These are phyloP conservation scores for Chalciporus pseudorubinellus DNA, from an alignment of 768 basidiomycete species.

Conservation along the genomic window DNA sequence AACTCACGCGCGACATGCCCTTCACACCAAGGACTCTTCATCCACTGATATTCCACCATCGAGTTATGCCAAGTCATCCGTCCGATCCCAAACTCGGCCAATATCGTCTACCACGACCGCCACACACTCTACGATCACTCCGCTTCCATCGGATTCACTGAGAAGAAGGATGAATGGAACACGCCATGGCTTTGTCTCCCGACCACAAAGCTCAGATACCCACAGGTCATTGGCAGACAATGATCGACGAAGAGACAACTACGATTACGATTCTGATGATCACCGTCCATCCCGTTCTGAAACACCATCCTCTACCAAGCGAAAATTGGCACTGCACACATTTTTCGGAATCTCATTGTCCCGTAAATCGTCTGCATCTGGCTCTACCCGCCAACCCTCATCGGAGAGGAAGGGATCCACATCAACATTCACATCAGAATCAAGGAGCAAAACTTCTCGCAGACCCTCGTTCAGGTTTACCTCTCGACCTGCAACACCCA, in stretches of 20 bases:
- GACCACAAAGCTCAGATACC: conserved; percentile 13
- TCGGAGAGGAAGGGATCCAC: conserved; percentile 24
- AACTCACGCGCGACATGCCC: conserved; percentile 15
- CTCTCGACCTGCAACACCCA: conserved; percentile 32
- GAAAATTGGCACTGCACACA: conserved; percentile 21
- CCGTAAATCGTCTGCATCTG: conserved; percentile 25
- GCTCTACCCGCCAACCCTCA: conserved; percentile 18
- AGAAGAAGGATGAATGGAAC: conserved; percentile 16
- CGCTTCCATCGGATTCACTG: conserved; percentile 47
- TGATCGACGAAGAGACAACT: conserved; percentile 7
- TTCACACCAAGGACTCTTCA: conserved; percentile 3
- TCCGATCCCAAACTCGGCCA: conserved; percentile 55
- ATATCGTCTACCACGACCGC: conserved; percentile 63
- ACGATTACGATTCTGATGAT: conserved; percentile 20
- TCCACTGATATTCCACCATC: conserved; percentile 12
- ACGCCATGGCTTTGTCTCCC: conserved; percentile 19
- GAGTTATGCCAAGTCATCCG: conserved; percentile 38
- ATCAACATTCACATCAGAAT: conserved; percentile 23
- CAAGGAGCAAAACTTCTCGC: conserved; percentile 16
- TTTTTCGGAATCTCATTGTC: conserved; percentile 31
- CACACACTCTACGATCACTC: conserved; percentile 59
- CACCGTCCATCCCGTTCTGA: conserved; percentile 24
- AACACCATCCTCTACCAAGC: conserved; percentile 27
- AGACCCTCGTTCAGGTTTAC: conserved; percentile 32
- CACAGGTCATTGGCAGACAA: conserved; percentile 11